Percentiles rank a stretch among this genome's conserved stretches.
Evolutionary conservation across 495 filamentous ascomycete genomes (phyloP).

Genomic region (Daldinia loculata): DNA sequence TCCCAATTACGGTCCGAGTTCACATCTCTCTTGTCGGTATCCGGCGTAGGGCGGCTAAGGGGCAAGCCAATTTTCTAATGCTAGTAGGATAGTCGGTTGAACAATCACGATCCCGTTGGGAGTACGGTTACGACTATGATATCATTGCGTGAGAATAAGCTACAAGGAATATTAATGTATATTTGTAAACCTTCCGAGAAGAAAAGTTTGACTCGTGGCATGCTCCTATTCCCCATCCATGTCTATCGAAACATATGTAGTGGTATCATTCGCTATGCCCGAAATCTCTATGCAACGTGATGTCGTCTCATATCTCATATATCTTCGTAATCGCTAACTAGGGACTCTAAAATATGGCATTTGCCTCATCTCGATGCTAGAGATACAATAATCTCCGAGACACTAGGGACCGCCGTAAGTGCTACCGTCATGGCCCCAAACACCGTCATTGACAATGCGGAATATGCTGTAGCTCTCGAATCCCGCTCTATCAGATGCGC

Average conservation of each 20-base stretch:
- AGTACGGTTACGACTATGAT: conserved; percentile 5
- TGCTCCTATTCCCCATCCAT: neutral
- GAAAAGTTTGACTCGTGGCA: neutral
- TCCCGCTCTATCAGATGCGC: conserved; percentile 56
- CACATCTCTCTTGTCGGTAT: neutral
- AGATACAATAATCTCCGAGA: conserved; percentile 16
- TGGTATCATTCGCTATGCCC: conserved; percentile 38
- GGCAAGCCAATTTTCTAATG: neutral
- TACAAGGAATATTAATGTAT: neutral
- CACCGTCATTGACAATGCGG: conserved; percentile 59
- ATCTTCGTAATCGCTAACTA: conserved; percentile 12
- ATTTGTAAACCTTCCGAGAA: conserved; percentile 12
- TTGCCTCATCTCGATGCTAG: conserved; percentile 17
- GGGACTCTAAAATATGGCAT: neutral
- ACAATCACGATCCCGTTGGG: conserved; percentile 22
- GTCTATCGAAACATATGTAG: conserved; percentile 17
- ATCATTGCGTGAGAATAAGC: conserved; percentile 3
- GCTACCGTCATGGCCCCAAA: conserved; percentile 59
- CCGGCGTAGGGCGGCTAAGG: neutral
- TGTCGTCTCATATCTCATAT: conserved; percentile 19
- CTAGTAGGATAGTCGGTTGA: neutral
- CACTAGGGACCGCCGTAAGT: conserved; percentile 47
- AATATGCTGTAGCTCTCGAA: conserved; percentile 58
- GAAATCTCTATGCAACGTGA: conserved; percentile 18
- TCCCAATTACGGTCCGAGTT: neutral